These are phyloP conservation scores for Malassezia restricta DNA, from an alignment of 1,284 basidiomycete genomes.

Conservation along the genomic window DNA sequence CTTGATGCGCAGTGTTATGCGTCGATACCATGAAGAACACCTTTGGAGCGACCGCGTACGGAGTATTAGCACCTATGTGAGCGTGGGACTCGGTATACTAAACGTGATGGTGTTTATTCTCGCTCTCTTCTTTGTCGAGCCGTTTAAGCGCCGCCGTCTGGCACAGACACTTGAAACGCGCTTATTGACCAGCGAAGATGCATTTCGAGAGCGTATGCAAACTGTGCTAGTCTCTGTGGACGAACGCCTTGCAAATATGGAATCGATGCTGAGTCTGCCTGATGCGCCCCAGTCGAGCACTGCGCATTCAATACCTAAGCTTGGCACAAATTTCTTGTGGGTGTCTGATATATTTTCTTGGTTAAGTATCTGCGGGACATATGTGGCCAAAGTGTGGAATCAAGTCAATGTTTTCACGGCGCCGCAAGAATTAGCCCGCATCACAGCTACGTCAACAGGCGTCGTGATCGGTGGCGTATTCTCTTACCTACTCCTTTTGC, in stretches of 20 bases:
- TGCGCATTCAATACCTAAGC: neutral
- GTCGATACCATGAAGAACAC: conserved; percentile 42
- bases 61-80: conserved; percentile 31
- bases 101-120: conserved; percentile 39
- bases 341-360: neutral
- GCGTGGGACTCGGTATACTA: conserved; percentile 28
- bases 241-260: conserved; percentile 9
- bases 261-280: neutral
- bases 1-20: conserved; percentile 33
- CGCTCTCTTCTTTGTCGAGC: conserved; percentile 41
- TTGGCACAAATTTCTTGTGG: neutral
- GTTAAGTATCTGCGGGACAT: neutral
- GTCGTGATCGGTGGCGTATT: conserved; percentile 2
- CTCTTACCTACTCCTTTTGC: neutral
- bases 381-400: neutral
- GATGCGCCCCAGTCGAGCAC: neutral
- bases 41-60: conserved; percentile 40
- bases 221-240: conserved; percentile 21
- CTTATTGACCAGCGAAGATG: conserved; percentile 28
- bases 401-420: neutral
- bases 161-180: conserved; percentile 39
- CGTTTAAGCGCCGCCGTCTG: conserved; percentile 41
- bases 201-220: conserved; percentile 18
- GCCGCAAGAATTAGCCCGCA: neutral
- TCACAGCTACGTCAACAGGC: conserved; percentile 4